Conservation (phyloP, 2,329 filamentous ascomycete genomes). For the Phoma sp. region DNA sequence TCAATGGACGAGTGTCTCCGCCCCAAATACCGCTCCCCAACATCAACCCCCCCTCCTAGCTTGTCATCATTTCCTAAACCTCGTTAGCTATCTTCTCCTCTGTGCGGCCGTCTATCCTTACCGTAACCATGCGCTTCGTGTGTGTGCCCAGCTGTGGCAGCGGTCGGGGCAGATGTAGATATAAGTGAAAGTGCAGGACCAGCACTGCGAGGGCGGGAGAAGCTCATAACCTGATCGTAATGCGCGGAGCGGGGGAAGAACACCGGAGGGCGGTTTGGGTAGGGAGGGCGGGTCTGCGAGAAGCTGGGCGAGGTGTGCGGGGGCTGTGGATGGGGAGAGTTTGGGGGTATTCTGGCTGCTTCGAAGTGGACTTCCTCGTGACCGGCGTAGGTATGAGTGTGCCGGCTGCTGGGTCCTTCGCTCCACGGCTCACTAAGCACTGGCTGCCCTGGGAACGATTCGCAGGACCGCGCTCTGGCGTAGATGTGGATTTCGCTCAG, state of each 20-base stretch:
- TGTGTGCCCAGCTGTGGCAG: neutral
- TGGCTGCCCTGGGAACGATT: neutral
- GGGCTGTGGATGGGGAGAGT: neutral
- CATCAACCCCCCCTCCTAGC: neutral
- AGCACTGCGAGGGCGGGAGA: neutral
- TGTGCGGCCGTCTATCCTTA: neutral
- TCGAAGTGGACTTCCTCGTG: neutral
- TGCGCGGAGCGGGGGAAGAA: neutral
- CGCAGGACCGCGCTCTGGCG: neutral
- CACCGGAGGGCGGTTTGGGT: neutral
- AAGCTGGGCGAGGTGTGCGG: neutral
- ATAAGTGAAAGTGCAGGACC: neutral
- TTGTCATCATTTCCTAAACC: too few species aligned
- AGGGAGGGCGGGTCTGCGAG: neutral
- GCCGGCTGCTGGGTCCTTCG: too few species aligned
- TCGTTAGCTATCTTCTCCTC: neutral
- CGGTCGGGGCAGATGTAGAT: too few species aligned
- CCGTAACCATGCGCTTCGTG: neutral
- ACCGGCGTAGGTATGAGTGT: neutral
- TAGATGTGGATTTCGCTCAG: slow-evolving; percentile 1
- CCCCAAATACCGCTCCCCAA: neutral
- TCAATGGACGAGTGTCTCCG: neutral
- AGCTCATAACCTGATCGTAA: slow-evolving; percentile 1
- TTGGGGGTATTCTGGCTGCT: neutral
- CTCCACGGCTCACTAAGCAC: neutral